Conservation (phyloP, 1,284 basidiomycete genomes). For the Cutaneotrichosporon curvatum region DNA sequence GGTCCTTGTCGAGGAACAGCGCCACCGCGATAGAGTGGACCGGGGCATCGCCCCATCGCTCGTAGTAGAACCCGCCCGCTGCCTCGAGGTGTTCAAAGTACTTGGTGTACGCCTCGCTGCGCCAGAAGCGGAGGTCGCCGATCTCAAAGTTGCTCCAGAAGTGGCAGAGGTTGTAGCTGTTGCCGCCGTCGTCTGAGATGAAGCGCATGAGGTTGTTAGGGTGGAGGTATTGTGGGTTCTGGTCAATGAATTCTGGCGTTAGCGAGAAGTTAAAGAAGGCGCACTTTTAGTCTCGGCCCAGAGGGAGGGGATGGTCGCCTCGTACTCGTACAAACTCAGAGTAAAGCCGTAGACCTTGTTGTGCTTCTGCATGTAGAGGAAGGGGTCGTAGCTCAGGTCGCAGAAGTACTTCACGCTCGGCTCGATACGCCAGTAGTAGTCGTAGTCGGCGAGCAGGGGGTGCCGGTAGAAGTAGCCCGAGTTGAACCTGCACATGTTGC, state of each 20-base stretch:
- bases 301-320: conserved; percentile 67
- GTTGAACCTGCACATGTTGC: conserved; percentile 82
- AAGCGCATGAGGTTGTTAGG: conserved; percentile 67
- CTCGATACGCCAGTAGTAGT: conserved; percentile 88
- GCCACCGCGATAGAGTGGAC: conserved; percentile 73
- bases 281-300: conserved; percentile 64
- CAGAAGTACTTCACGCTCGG: conserved; percentile 4
- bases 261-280: conserved; percentile 8
- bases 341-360: conserved; percentile 73
- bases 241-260: conserved; percentile 57
- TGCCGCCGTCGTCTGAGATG: conserved; percentile 63
- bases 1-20: conserved; percentile 61
- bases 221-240: conserved; percentile 61
- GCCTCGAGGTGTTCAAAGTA: conserved; percentile 72
- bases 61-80: conserved; percentile 77
- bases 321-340: conserved; percentile 68
- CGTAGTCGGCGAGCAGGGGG: conserved; percentile 67
- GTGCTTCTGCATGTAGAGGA: conserved; percentile 75
- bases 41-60: conserved; percentile 71
- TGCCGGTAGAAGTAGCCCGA: conserved; percentile 81
- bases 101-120: conserved; percentile 63
- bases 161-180: conserved; percentile 71
- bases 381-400: conserved; percentile 59
- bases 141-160: conserved; percentile 86
- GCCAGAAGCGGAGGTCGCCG: conserved; percentile 65